Percentiles rank a stretch among this genome's conserved stretches.
Evolutionary conservation across 2,329 filamentous ascomycete genomes (phyloP).

Genomic region (Verruconis gallopava): DNA sequence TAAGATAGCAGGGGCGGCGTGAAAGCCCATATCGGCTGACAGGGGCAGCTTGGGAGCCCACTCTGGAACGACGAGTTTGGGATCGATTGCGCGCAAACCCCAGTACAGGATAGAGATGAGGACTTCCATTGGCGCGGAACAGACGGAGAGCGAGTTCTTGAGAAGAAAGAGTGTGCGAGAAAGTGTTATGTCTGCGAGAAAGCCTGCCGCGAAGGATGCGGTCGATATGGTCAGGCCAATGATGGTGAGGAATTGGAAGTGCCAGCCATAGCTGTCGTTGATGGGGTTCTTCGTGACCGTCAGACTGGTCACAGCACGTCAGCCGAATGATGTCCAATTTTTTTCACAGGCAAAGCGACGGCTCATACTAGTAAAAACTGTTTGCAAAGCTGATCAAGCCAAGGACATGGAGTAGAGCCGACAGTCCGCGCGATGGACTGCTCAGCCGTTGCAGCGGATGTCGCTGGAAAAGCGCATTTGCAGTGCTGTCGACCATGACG

Average conservation of each 20-base stretch:
- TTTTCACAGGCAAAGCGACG: no score
- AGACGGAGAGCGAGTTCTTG: conserved; percentile 56
- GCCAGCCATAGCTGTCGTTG: conserved; percentile 50
- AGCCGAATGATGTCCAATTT: background rate
- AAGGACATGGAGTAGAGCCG: conserved; percentile 46
- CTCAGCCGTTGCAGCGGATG: conserved; percentile 54
- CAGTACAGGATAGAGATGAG: conserved; percentile 63
- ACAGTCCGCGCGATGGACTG: conserved; percentile 52
- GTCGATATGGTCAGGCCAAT: conserved; percentile 51
- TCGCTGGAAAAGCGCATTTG: conserved; percentile 19
- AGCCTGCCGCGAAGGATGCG: conserved; percentile 46
- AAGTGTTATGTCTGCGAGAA: conserved; percentile 51
- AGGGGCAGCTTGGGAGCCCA: conserved; percentile 29
- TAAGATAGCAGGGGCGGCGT: conserved; percentile 52
- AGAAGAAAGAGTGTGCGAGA: conserved; percentile 45
- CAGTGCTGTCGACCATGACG: conserved; percentile 7
- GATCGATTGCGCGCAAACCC: conserved; percentile 44
- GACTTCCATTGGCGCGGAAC: conserved; percentile 55
- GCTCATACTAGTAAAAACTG: conserved; percentile 20
- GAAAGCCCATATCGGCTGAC: conserved; percentile 49
- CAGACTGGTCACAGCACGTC: conserved; percentile 13
- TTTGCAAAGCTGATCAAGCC: conserved; percentile 9
- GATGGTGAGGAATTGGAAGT: conserved; percentile 63
- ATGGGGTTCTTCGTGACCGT: conserved; percentile 22
- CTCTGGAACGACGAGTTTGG: conserved; percentile 41